Evolutionary conservation across 352 stramenopile genomes (phyloP).

Genomic region (Pythium pyrilobum): DNA sequence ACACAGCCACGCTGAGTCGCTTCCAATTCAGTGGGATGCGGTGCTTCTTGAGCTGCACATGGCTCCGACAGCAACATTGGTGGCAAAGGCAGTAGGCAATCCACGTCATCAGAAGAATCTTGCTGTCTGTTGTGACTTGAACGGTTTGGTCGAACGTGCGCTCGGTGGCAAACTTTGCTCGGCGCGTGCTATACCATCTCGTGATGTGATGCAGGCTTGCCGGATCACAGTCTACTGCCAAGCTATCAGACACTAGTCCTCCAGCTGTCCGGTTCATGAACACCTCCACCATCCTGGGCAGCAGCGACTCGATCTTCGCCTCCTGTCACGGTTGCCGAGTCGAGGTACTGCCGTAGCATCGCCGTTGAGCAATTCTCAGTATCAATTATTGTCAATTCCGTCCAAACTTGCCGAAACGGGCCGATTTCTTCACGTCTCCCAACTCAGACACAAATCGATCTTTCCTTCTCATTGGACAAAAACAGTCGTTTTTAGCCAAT

Average conservation of each 20-base stretch:
- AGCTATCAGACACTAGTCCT: background rate
- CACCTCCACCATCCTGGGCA: background rate
- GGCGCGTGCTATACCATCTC: background rate
- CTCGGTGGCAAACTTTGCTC: background rate
- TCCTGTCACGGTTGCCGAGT: too few species aligned
- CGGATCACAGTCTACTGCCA: background rate
- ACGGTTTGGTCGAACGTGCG: background rate
- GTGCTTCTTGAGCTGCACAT: background rate
- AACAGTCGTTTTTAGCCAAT: background rate
- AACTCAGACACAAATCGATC: background rate
- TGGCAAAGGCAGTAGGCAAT: background rate
- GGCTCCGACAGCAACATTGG: background rate
- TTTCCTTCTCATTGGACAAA: background rate
- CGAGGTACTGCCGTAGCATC: background rate
- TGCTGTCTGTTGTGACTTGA: background rate
- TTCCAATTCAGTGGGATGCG: constrained; percentile 1
- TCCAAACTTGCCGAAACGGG: background rate
- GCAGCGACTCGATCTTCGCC: background rate
- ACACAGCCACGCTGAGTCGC: background rate
- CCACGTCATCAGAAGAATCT: constrained; percentile 5
- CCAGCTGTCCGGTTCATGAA: background rate
- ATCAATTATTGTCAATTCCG: background rate
- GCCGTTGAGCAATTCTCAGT: background rate
- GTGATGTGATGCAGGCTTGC: background rate
- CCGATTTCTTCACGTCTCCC: too few species aligned